A percentile compares a stretch with the other conserved stretches of the same genome.
These are phyloP conservation scores for Artemisia annua DNA, from an alignment of 129 eudicot species.

Conservation along the genomic window DNA sequence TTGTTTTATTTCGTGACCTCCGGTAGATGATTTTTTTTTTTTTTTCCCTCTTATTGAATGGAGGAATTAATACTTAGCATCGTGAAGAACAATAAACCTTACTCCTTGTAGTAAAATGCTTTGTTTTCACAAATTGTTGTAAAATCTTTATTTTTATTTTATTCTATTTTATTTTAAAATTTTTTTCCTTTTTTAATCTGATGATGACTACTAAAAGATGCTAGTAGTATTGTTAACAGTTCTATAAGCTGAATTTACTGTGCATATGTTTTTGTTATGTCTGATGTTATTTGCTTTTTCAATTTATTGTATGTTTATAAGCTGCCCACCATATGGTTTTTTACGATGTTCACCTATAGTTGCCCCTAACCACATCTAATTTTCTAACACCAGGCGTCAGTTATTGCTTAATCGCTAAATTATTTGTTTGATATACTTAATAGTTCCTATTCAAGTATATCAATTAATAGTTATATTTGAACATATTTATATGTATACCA, in stretches of 20 bases:
- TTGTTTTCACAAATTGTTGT: neutral
- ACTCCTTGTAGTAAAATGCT: neutral
- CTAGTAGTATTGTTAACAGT: neutral
- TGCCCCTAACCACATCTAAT: no score
- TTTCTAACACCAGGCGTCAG: no score
- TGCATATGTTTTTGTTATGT: neutral
- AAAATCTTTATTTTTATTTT: neutral
- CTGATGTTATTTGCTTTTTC: neutral
- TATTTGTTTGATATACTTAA: no score
- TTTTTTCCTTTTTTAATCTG: no score
- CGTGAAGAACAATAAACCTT: slow-evolving; percentile 11
- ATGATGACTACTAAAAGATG: neutral
- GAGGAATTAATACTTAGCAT: slow-evolving; percentile 8
- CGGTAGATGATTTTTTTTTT: neutral
- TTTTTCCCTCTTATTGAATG: neutral
- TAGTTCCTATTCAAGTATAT: no score
- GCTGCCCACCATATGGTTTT: neutral
- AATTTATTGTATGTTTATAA: neutral
- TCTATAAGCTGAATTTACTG: neutral
- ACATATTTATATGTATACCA: no score
- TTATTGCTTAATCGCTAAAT: no score
- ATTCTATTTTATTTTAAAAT: no score
- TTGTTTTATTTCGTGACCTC: neutral
- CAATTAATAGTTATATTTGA: no score
- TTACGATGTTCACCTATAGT: no score